Evolutionary conservation across 169 alveolate genomes (phyloP), one percentile per base, ranked within the genome.

Genomic region (Sarcocystis neurona): DNA sequence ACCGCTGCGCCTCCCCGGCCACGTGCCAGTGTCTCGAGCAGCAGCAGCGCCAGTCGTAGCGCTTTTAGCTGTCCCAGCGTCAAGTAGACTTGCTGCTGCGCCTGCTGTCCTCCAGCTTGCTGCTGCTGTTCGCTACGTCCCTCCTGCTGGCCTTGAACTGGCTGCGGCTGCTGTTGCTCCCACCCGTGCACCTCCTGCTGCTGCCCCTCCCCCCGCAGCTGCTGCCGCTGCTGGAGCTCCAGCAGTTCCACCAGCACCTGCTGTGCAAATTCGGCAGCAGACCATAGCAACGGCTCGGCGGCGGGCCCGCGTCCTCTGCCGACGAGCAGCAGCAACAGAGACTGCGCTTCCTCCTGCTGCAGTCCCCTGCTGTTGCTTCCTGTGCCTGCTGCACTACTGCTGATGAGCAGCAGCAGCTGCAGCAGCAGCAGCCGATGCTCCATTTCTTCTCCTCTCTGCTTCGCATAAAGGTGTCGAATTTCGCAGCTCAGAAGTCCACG

Each of bases 21-120:
- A 39, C 18, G 41, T 48, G 43, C 34, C 58, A 72, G 82, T 39
- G 18, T 30, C 32, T 72, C 82, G 82, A 72, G 91, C 74, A 87
- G 87, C 80, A 87, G 87, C 66, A 87, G 74, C n/a, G 82, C 91
- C 50, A 87, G 63, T 8, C 91, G 85, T 27, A 87, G 34, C 34
- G 60, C n/a, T 39, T 87, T 87, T 60, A 77, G 74, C 66, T 87
- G 78, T 10, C 91, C 91, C 70, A 87, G 82, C 23, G 82, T 23
- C 56, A 23, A n/a, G 39, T 39, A n/a, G n/a, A n/a, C n/a, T n/a
- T n/a, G n/a, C n/a, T n/a, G 66, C 23, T 53, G 12, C 23, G 30
- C 23, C 66, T 23, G 66, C 12, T 12, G 12, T 23, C 23, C 66
- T 53, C 23, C 23, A 12, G 66, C 66, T 53, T 53, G 12, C 66